Percentiles rank a stretch among this genome's conserved stretches.
Evolutionary conservation across 495 filamentous ascomycete species (phyloP).

Genomic region (Podospora anserina): DNA sequence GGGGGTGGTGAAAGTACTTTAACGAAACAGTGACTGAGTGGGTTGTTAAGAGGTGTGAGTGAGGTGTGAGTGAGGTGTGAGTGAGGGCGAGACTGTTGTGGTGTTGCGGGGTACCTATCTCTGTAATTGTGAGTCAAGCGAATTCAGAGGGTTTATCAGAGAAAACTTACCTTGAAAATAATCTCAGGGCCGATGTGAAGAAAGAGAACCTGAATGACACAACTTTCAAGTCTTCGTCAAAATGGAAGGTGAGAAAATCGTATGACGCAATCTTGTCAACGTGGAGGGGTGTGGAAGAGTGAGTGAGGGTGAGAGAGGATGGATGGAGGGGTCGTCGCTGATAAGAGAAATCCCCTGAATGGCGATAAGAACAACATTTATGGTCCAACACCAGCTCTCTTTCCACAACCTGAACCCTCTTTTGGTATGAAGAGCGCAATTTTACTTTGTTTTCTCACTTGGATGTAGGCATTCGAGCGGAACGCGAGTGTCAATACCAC

Average conservation of each 20-base stretch:
- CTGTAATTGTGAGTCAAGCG: neutral
- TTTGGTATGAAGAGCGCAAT: neutral
- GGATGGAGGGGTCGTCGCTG: neutral
- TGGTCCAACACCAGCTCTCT: too few species aligned
- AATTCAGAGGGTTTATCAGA: neutral
- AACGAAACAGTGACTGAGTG: too few species aligned
- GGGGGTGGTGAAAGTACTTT: neutral
- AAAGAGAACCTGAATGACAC: neutral
- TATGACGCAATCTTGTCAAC: neutral
- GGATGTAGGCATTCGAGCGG: too few species aligned
- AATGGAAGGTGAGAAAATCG: neutral
- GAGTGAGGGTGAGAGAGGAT: neutral
- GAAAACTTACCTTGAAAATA: neutral
- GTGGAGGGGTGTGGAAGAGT: neutral
- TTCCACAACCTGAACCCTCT: neutral
- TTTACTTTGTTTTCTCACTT: too few species aligned
- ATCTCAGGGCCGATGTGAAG: neutral
- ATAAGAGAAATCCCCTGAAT: neutral
- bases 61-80: neutral
- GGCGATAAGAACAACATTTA: neutral
- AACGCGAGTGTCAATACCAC: neutral
- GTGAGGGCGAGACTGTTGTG: neutral
- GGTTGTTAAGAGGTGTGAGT: neutral
- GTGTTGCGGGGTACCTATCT: neutral
- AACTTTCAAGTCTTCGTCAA: neutral